Evolutionary conservation across 176 grass and related monocot species (phyloP), one percentile per base, ranked within the genome.

Genomic region (Cocos nucifera): DNA sequence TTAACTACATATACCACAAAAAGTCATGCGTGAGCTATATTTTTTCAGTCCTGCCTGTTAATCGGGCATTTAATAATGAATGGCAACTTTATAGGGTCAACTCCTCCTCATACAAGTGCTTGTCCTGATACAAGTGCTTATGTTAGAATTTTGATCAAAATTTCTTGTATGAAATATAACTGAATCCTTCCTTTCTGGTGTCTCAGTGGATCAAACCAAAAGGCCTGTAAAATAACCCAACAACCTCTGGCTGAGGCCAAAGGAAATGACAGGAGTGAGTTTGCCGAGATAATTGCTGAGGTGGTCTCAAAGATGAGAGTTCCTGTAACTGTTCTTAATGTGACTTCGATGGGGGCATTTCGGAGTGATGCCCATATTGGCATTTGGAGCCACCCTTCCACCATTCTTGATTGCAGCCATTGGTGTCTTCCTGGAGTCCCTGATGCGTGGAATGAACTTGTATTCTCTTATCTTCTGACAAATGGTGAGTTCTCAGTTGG

Each of bases 311-410:
- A 73, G 39, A 85, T 75, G 78, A 76, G 62, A 22, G 75, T 83
- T 71, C 87, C 93, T 53, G 78, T 85, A 19, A 88, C 84, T 15
- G 51, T 91, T 19, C 58, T 97, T 25, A 97, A 97, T 78, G 84
- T 97, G 49, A 88, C 93, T 62, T 85, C 80, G 30, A 97, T 95
- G 89, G 87, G 92, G 19, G 81, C 87, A 55, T 85, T 80, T 25
- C 77, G 87, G 63, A 97, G 93, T 78, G 93, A 97, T 78, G 93
- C 87, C 2, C 93, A 97, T 65, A 83, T 97, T 35, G 87, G 93
- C 35, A 82, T 80, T 30, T 97, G 80, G 83, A 91, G 80, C 52
- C 81, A 97, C 74, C 93, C 93, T 60, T 82, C 71, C 28, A 91
- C 93, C 30, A 69, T 96, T 72, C 78, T 90, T 18, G 92, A 96